phyloP scores from a whole-genome alignment of 345 rosid species.

The Geranium brycei region DNA sequence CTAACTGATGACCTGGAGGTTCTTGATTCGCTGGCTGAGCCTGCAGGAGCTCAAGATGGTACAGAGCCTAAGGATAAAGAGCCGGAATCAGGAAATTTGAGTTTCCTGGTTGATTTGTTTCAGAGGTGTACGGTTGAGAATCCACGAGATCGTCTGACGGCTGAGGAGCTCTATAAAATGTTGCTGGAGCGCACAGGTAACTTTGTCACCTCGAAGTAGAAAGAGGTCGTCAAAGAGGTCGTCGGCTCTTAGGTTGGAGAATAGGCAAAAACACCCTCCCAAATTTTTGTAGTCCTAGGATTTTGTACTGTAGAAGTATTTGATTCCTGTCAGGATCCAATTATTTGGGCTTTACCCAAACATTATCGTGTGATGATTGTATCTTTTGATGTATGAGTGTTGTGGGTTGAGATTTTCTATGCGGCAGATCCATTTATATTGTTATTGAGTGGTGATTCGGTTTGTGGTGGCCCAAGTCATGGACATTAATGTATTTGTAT shows the following conservation, averaged over 20 bases:
- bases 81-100: constrained; percentile 34
- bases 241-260: constrained; percentile 6
- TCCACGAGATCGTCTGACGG: constrained; percentile 59
- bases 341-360: constrained; percentile 8
- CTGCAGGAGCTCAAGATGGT: constrained; percentile 15
- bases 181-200: constrained; percentile 22
- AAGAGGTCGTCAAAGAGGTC: no score
- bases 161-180: constrained; percentile 39
- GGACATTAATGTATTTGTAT: background rate
- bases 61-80: constrained; percentile 25
- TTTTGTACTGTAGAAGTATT: constrained; percentile 3
- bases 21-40: constrained; percentile 23
- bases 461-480: background rate
- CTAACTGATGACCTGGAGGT: constrained; percentile 49
- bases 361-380: no score
- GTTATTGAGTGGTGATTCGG: background rate
- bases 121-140: constrained; percentile 50
- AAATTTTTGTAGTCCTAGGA: constrained; percentile 20
- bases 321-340: constrained; percentile 9
- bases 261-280: constrained; percentile 6
- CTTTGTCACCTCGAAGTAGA: constrained; percentile 11
- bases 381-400: background rate
- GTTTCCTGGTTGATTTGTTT: constrained; percentile 59
- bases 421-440: no score
- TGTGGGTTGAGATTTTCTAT: no score